Percentiles rank a stretch among this genome's conserved stretches.
Evolutionary conservation across 257 asterid species (phyloP).

Genomic region (Verbascum thapsus): DNA sequence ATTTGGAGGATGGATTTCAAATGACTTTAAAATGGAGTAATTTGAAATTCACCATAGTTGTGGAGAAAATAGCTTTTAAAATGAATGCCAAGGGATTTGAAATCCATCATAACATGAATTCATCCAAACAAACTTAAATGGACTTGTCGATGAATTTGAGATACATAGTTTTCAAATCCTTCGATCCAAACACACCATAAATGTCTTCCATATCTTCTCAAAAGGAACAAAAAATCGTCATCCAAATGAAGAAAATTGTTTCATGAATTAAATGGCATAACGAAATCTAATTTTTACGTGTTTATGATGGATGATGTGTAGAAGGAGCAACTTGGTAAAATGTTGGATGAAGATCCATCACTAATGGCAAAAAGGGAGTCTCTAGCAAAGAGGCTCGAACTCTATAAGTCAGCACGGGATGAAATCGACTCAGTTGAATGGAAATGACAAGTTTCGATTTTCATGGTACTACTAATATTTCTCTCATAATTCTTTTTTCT

Average conservation of each 20-base stretch:
- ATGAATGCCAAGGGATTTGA: too few species aligned
- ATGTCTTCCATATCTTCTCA: too few species aligned
- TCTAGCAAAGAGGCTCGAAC: slow-evolving; percentile 80
- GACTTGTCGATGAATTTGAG: too few species aligned
- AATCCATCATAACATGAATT: too few species aligned
- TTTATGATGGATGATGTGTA: slow-evolving; percentile 35
- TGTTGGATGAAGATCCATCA: slow-evolving; percentile 95
- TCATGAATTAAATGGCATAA: slow-evolving; percentile 7
- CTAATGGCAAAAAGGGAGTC: slow-evolving; percentile 88
- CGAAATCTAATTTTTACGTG: slow-evolving; percentile 2
- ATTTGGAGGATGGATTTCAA: too few species aligned
- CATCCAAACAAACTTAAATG: too few species aligned
- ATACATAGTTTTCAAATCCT: too few species aligned
- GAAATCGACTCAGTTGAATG: slow-evolving; percentile 96
- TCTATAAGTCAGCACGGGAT: slow-evolving; percentile 94
- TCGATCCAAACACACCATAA: too few species aligned
- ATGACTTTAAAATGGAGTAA: too few species aligned
- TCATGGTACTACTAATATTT: slow-evolving; percentile 14
- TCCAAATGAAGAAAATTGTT: background rate
- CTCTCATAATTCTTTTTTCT: slow-evolving; percentile 20
- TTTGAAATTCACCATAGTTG: too few species aligned
- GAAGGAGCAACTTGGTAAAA: slow-evolving; percentile 92
- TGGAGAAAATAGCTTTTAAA: too few species aligned
- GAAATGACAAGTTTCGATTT: slow-evolving; percentile 37
- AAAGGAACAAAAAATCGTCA: too few species aligned